Evolutionary conservation across 2,329 filamentous ascomycete species (phyloP).

Genomic region (Elsinoe ampelina): DNA sequence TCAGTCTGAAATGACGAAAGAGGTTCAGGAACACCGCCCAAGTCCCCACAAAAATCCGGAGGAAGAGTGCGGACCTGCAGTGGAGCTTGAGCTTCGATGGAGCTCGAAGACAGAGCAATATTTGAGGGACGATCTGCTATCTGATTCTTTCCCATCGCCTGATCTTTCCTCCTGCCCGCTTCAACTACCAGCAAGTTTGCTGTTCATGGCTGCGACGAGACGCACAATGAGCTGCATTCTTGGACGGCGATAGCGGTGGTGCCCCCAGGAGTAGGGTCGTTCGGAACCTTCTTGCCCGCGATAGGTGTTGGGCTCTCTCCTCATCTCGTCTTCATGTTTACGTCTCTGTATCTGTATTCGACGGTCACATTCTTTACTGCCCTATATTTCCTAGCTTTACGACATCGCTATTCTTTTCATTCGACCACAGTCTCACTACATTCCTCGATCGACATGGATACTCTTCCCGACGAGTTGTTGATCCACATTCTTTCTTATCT

Average conservation of each 20-base stretch:
- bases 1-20: background rate
- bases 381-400: background rate
- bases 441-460: constrained; percentile 19
- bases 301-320: background rate
- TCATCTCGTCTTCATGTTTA: too few species aligned
- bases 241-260: too few species aligned
- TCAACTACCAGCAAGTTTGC: too few species aligned
- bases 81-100: background rate
- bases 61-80: background rate
- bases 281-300: background rate
- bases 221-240: too few species aligned
- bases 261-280: background rate
- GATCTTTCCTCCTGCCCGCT: too few species aligned
- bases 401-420: background rate
- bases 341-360: background rate
- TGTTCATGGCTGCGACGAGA: too few species aligned
- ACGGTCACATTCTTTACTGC: background rate
- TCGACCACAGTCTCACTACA: background rate
- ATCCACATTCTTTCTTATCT: constrained; percentile 43
- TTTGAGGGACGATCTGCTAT: too few species aligned
- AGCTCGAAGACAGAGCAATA: too few species aligned
- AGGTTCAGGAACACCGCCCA: background rate
- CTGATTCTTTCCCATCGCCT: too few species aligned
- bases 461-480: constrained; percentile 33
- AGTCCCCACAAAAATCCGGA: background rate